Evolutionary conservation across 2,329 filamentous ascomycete species (phyloP), one percentile per base, ranked within the genome.

Genomic region (Botrytis aclada): DNA sequence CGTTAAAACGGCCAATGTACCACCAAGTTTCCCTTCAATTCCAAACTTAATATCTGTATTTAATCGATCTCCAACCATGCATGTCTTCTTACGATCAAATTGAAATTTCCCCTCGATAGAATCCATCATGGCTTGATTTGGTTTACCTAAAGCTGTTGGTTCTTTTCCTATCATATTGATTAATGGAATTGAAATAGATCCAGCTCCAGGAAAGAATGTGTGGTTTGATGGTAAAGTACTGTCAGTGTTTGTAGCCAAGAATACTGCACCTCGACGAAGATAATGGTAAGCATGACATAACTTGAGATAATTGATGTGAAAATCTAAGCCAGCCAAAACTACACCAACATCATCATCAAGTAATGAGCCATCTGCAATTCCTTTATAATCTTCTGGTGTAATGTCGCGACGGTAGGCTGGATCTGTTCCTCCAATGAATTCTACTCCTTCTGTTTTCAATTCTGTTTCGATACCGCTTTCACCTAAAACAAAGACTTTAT

Each of bases 81-180:
- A 98, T 1, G 96, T 93, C 77, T 90, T 90, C 74, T 87, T 88
- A 54, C 95, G 88, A 81, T 98, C 91, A 71, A 99, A 92, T 77
- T 92, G 87, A 82, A 98, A 98, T 83, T 97, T 97, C 73, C 95
- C 95, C 85, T 98, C 95, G 73, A 99, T 92, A 4, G 96, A 94
- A 82, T 98, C 95, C 95, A 99, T 97, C 96, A 99, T 99, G 6
- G 95, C 95, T 84, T 97, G 94, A 81, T 94, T 97, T 4, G 96
- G 96, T 84, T 99, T 99, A 0, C 96, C 96, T 58, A 98, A 84
- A 4, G 93, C 90, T 45, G 94, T 83, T 0, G 96, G 95, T 78
- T 92, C 86, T 81, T 88, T 83, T 4, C 87, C 87, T 29, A 88
- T 85, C 86, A 93, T 93, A 81, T 92, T 92, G 71, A 91, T 86